Conservation (phyloP, 116 monocot genomes). For the Dioscorea cayenensis region DNA sequence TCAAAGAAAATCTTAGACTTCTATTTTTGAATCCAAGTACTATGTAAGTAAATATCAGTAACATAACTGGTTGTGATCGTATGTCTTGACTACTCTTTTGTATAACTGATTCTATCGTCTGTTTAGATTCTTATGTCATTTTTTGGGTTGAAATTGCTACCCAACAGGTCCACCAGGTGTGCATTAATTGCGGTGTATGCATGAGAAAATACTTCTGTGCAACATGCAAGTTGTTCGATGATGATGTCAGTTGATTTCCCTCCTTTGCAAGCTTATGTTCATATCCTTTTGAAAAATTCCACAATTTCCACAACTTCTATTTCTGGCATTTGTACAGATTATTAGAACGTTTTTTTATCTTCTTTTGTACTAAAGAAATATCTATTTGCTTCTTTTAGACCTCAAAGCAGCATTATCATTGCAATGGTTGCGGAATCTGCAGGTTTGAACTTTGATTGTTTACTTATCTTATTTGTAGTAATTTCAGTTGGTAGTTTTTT, state of each 20-base stretch:
- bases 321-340: not conserved
- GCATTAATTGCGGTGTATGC: constrained; percentile 57
- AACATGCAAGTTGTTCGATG: constrained; percentile 58
- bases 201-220: constrained; percentile 59
- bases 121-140: not conserved
- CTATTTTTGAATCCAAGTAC: no score
- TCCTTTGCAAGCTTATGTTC: not conserved
- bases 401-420: constrained; percentile 60
- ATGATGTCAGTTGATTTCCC: constrained; percentile 47
- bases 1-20: not conserved
- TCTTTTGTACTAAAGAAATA: not conserved
- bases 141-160: not conserved
- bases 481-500: not conserved
- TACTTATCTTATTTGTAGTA: not conserved
- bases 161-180: constrained; percentile 42
- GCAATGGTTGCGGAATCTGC: constrained; percentile 66
- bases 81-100: not conserved
- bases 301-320: not conserved
- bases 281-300: not conserved
- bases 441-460: constrained; percentile 21
- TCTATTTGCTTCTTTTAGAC: constrained; percentile 12
- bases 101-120: not conserved
- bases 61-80: not conserved
- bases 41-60: not conserved
- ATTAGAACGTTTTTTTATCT: not conserved